These are phyloP conservation scores for Lachnellula arida DNA, from an alignment of 2,329 filamentous ascomycete genomes.

Conservation along the genomic window DNA sequence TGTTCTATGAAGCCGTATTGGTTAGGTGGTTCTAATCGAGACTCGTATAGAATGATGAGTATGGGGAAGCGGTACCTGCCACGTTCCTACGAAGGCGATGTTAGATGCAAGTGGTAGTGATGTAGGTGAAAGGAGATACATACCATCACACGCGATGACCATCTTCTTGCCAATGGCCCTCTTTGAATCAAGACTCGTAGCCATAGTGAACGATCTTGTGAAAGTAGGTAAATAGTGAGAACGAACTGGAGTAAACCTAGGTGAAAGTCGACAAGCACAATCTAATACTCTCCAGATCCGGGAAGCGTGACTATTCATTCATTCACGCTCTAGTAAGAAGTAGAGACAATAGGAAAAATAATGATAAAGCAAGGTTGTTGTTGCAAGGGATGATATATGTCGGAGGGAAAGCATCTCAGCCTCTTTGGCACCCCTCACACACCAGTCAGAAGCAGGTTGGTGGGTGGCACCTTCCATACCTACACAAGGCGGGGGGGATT, in stretches of 20 bases:
- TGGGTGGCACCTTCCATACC: too few species aligned
- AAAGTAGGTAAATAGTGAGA: background rate
- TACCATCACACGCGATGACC: conserved; percentile 24
- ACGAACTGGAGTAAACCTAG: background rate
- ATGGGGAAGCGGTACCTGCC: conserved; percentile 12
- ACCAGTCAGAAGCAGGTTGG: too few species aligned
- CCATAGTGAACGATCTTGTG: conserved; percentile 8
- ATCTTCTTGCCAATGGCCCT: conserved; percentile 17
- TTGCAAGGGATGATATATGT: too few species aligned
- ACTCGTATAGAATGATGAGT: background rate
- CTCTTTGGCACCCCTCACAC: too few species aligned
- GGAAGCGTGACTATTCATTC: too few species aligned
- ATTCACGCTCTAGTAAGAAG: too few species aligned
- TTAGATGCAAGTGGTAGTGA: background rate
- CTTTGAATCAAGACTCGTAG: background rate
- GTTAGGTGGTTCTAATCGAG: background rate
- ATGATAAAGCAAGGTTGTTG: too few species aligned
- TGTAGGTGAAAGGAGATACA: background rate
- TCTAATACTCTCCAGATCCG: background rate
- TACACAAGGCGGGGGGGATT: too few species aligned
- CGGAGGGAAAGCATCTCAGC: too few species aligned
- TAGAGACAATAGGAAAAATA: too few species aligned
- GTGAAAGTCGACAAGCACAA: background rate
- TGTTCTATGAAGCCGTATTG: conserved; percentile 7
- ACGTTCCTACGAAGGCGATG: conserved; percentile 15